Percentiles rank a stretch among this genome's conserved stretches.
Conservation (phyloP, 495 filamentous ascomycete genomes). For the Sabuloglossum arenarium region DNA sequence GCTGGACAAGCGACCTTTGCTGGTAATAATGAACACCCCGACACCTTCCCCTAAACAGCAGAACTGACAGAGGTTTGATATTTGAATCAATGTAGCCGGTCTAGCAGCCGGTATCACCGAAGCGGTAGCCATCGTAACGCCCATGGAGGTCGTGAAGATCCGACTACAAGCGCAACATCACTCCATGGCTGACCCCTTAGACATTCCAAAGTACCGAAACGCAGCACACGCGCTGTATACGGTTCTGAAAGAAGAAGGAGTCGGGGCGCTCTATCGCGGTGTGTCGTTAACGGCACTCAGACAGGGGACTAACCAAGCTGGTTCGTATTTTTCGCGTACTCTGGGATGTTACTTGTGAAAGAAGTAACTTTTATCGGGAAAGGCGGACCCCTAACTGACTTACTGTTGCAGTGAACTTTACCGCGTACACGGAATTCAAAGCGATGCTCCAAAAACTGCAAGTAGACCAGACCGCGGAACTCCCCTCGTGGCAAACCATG, state of each 20-base stretch:
- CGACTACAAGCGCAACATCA: conserved; percentile 94
- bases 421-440: conserved; percentile 90
- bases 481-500: conserved; percentile 80
- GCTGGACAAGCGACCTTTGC: conserved; percentile 65
- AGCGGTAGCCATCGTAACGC: conserved; percentile 86
- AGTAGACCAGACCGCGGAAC: conserved; percentile 32
- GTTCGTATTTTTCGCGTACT: no score
- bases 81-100: conserved; percentile 34
- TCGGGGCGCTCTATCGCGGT: conserved; percentile 73
- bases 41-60: background rate
- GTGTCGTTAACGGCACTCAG: conserved; percentile 82
- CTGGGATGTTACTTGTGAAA: no score
- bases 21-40: conserved; percentile 22
- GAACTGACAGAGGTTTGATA: background rate
- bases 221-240: conserved; percentile 91
- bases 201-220: conserved; percentile 90
- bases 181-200: conserved; percentile 77
- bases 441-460: conserved; percentile 47
- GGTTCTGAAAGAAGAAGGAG: conserved; percentile 74
- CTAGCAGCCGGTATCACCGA: conserved; percentile 87
- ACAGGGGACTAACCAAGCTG: conserved; percentile 89
- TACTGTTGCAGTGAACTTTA: conserved; percentile 57
- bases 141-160: conserved; percentile 99
- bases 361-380: no score
- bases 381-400: no score